A percentile compares a stretch with the other conserved stretches of the same genome.
These are phyloP conservation scores for Erysimum cheiranthoides DNA, from an alignment of 345 rosid genomes.

Conservation along the genomic window DNA sequence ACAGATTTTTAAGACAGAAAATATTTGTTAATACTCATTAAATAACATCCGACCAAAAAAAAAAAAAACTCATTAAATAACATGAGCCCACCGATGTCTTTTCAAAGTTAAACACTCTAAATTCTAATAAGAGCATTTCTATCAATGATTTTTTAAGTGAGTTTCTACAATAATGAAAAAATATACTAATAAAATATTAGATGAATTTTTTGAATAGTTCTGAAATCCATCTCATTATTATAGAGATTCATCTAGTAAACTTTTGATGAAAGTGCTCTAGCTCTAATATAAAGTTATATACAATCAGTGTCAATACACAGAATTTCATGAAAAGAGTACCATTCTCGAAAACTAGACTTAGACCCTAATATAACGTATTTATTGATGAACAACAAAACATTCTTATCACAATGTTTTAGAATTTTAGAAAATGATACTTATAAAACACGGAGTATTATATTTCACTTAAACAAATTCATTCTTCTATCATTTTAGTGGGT, in stretches of 20 bases:
- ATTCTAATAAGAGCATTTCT: too few relatives aligned
- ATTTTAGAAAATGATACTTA: not conserved
- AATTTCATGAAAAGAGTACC: not conserved
- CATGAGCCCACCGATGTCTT: conserved; percentile 22
- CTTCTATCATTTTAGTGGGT: not conserved
- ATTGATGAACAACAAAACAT: not conserved
- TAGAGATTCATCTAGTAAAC: too few relatives aligned
- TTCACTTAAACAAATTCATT: not conserved
- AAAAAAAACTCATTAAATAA: too few relatives aligned
- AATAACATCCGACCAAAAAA: too few relatives aligned
- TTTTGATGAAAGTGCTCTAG: not conserved
- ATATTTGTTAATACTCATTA: not conserved
- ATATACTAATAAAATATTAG: too few relatives aligned
- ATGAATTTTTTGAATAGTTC: too few relatives aligned
- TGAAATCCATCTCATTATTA: too few relatives aligned
- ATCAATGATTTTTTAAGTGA: too few relatives aligned
- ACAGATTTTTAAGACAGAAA: not conserved
- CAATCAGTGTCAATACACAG: conserved; percentile 6
- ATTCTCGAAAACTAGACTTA: not conserved
- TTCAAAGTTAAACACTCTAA: conserved; percentile 21
- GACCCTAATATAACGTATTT: conserved; percentile 14
- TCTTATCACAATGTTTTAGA: not conserved
- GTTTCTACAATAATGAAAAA: too few relatives aligned
- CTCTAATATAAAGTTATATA: not conserved
- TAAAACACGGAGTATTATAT: not conserved